Conservation (phyloP, 768 basidiomycete species). For the Phlegmacium glaucopus region DNA sequence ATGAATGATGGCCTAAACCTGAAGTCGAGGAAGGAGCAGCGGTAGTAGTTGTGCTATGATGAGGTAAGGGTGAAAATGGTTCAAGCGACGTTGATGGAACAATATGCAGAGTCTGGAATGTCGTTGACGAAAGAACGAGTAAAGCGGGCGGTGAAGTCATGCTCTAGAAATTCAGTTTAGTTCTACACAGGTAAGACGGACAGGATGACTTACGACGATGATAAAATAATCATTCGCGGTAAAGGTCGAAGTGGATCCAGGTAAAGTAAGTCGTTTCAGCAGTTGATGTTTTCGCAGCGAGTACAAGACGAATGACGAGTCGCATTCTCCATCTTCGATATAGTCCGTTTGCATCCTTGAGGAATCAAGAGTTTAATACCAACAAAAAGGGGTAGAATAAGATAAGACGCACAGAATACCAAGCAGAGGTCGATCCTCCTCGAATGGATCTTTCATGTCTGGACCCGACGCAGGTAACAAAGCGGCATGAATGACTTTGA, state of each 20-base stretch:
- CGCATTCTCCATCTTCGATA: slow-evolving; percentile 6
- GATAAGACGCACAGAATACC: slow-evolving; percentile 33
- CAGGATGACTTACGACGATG: slow-evolving; percentile 47
- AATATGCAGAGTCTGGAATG: slow-evolving; percentile 47
- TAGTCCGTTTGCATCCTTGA: slow-evolving; percentile 9
- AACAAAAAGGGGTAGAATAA: slow-evolving; percentile 29
- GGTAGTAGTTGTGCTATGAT: slow-evolving; percentile 12
- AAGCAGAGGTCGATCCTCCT: slow-evolving; percentile 24
- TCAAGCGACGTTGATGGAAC: slow-evolving; percentile 46
- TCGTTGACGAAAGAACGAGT: slow-evolving; percentile 53
- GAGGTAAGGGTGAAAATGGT: slow-evolving; percentile 27
- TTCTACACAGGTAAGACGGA: slow-evolving; percentile 1
- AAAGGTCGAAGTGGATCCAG: slow-evolving; percentile 40
- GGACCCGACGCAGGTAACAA: slow-evolving; percentile 32
- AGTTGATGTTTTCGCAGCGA: slow-evolving; percentile 39
- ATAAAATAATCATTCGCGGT: slow-evolving; percentile 46
- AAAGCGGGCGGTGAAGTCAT: slow-evolving; percentile 53
- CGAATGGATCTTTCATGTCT: slow-evolving; percentile 23
- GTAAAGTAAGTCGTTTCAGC: slow-evolving; percentile 43
- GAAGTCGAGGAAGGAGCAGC: slow-evolving; percentile 10
- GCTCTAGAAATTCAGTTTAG: slow-evolving; percentile 36
- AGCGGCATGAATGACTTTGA: slow-evolving; percentile 32
- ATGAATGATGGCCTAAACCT: background rate
- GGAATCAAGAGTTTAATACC: slow-evolving; percentile 18
- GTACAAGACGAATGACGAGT: slow-evolving; percentile 26